phyloP scores from a whole-genome alignment of 257 asterid genomes.

The Primulina eburnea region DNA sequence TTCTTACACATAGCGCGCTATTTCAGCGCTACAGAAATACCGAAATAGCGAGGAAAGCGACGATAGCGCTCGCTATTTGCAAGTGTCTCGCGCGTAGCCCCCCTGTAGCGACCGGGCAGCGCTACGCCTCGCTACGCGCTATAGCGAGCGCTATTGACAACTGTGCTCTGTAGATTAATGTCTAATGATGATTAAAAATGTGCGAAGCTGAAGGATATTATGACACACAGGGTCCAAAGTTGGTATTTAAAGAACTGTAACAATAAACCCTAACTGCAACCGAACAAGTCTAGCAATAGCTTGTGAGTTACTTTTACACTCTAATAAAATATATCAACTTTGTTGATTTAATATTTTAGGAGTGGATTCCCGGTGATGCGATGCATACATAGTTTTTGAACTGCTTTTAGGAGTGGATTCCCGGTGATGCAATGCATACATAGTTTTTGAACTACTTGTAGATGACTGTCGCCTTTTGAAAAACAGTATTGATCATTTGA shows the following conservation, averaged over 20 bases:
- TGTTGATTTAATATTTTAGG: neutral
- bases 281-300: slow-evolving; percentile 4
- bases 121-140: too few relatives aligned
- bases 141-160: too few relatives aligned
- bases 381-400: neutral
- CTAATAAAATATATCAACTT: neutral
- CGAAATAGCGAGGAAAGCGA: too few relatives aligned
- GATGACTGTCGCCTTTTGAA: neutral
- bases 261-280: neutral
- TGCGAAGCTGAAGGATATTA: slow-evolving; percentile 14
- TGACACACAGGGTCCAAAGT: neutral
- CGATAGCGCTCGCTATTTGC: too few relatives aligned
- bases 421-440: neutral
- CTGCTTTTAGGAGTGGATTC: neutral
- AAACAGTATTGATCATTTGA: neutral
- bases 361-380: neutral
- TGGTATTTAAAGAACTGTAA: slow-evolving; percentile 18
- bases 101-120: too few relatives aligned
- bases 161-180: neutral
- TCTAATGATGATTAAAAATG: neutral
- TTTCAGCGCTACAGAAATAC: too few relatives aligned
- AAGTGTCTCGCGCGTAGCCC: too few relatives aligned
- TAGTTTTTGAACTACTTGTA: neutral
- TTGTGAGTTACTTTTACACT: neutral
- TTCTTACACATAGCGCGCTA: too few relatives aligned